Evolutionary conservation across 306 rosid genomes (phyloP).

Genomic region (peach (Prunus persica)): DNA sequence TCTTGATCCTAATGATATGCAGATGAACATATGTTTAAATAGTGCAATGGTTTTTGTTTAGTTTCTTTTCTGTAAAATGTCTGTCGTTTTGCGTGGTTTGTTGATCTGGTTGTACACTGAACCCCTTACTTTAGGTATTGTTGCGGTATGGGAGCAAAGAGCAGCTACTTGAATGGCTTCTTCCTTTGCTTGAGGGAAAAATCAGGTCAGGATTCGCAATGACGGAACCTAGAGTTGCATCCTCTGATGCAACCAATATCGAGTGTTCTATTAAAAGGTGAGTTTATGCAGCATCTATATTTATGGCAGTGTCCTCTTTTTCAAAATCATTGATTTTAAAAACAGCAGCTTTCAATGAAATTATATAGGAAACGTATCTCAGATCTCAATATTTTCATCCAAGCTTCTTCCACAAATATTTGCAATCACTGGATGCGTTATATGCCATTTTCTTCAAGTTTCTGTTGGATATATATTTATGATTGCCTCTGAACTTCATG

Average conservation of each 20-base stretch:
- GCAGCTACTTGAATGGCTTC: constrained; percentile 76
- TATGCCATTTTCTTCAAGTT: not conserved
- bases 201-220: constrained; percentile 94
- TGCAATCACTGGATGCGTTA: not conserved
- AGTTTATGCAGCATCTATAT: constrained; percentile 16
- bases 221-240: constrained; percentile 92
- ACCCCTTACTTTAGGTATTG: constrained; percentile 61
- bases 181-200: constrained; percentile 92
- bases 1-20: not conserved
- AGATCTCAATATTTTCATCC: not conserved
- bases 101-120: constrained; percentile 15
- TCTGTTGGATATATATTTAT: not conserved
- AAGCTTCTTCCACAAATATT: not conserved
- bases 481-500: constrained; percentile 4
- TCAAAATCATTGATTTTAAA: not conserved
- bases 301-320: not conserved
- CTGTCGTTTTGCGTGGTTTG: constrained; percentile 10
- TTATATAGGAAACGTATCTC: not conserved
- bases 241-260: constrained; percentile 94
- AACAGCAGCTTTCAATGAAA: not conserved
- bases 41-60: not conserved
- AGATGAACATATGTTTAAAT: not conserved
- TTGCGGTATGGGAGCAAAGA: constrained; percentile 83
- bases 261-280: constrained; percentile 87
- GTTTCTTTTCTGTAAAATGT: not conserved